Evolutionary conservation across 2,329 filamentous ascomycete species (phyloP).

Genomic region (Trichoderma sp.): DNA sequence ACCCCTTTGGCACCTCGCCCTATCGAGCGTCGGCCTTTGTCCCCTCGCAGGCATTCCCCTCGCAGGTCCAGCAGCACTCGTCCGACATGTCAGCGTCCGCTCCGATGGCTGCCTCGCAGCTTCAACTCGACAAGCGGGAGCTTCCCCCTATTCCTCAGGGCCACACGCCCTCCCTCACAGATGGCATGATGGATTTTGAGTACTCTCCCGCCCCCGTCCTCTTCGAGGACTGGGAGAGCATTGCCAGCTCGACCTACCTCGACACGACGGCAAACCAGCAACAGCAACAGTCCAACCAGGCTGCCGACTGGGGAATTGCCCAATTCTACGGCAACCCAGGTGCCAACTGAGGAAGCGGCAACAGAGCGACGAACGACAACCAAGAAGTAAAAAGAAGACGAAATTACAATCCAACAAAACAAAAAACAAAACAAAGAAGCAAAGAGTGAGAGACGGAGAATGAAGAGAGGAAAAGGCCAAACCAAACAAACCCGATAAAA

Average conservation of each 20-base stretch:
- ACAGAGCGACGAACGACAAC: neutral
- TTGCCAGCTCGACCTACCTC: slow-evolving; percentile 42
- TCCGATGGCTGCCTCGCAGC: slow-evolving; percentile 35
- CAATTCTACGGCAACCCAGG: slow-evolving; percentile 42
- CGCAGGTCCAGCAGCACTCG: slow-evolving; percentile 38
- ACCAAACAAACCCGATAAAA: neutral
- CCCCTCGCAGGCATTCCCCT: slow-evolving; percentile 34
- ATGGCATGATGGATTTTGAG: slow-evolving; percentile 49
- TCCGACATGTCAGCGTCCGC: slow-evolving; percentile 42
- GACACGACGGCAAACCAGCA: slow-evolving; percentile 39
- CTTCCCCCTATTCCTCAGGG: slow-evolving; percentile 39
- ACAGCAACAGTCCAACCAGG: slow-evolving; percentile 29
- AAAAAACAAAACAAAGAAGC: slow-evolving; percentile 27
- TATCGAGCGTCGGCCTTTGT: slow-evolving; percentile 35
- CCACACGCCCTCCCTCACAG: slow-evolving; percentile 34
- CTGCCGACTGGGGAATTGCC: slow-evolving; percentile 40
- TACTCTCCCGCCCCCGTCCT: slow-evolving; percentile 44
- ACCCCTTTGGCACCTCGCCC: slow-evolving; percentile 31
- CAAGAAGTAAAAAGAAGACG: neutral
- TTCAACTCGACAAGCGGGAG: slow-evolving; percentile 43
- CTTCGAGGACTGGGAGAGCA: slow-evolving; percentile 49
- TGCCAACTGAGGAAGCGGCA: slow-evolving; percentile 36
- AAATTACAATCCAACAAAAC: too few relatives aligned
- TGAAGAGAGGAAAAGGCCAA: neutral
- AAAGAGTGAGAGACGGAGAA: neutral